phyloP scores from a whole-genome alignment of 768 basidiomycete species.

The Paxillus ammoniavirescens region DNA sequence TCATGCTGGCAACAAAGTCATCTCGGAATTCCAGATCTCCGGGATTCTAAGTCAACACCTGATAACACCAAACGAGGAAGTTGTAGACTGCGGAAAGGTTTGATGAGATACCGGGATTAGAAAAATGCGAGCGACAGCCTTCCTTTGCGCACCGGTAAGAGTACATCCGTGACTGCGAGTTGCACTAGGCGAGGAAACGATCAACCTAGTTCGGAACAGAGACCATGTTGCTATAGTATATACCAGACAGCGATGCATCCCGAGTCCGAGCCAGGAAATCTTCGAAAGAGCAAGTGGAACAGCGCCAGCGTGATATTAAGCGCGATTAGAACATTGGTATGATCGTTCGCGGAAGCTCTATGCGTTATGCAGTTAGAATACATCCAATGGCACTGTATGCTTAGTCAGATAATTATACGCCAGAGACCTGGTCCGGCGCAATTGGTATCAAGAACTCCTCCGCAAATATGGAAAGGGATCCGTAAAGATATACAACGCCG shows the following conservation, averaged over 20 bases:
- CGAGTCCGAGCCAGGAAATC: neutral
- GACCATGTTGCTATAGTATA: too few relatives aligned
- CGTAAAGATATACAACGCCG: constrained; percentile 73
- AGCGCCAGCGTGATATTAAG: neutral
- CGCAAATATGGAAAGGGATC: constrained; percentile 41
- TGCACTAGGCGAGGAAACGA: neutral
- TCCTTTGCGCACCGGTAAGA: constrained; percentile 41
- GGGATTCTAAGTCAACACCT: too few relatives aligned
- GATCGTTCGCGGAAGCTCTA: neutral
- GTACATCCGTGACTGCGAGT: constrained; percentile 53
- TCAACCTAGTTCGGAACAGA: too few relatives aligned
- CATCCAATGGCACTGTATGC: neutral
- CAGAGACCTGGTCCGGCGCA: constrained; percentile 3
- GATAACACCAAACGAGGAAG: too few relatives aligned
- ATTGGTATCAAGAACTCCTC: constrained; percentile 21
- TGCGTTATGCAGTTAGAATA: constrained; percentile 3
- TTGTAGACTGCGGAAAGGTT: too few relatives aligned
- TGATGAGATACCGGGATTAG: constrained; percentile 9
- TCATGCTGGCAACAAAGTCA: too few relatives aligned
- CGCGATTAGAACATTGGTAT: neutral
- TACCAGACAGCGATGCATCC: neutral
- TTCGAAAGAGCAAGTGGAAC: neutral
- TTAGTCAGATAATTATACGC: constrained; percentile 1
- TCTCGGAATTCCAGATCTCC: too few relatives aligned
- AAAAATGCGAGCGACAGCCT: constrained; percentile 24